Evolutionary conservation across 805 yeast genomes (phyloP), one percentile per base, ranked within the genome.

Genomic region (Candida jianshihensis): DNA sequence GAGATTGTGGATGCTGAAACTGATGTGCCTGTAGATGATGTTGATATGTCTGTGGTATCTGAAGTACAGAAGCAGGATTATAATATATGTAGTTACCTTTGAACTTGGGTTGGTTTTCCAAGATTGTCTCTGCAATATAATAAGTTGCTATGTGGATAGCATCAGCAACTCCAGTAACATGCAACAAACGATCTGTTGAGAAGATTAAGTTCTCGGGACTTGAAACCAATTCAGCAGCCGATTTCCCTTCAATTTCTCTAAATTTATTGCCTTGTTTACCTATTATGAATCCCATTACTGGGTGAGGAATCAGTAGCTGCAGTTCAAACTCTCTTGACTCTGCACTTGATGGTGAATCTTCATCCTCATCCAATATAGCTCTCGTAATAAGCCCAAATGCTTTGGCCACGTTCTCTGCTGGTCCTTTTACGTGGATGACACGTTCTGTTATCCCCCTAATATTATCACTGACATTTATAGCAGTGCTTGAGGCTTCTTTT

Each of bases 61-160:
- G 24, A 6, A 32, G 17, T 10, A 21, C 20, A 4, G 20, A 11
- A 34, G 50, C 60, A 5, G 88, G 86, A 47, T 76, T 73, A 52
- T 78, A 78, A 49, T 63, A 74, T 8, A 74, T 61, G 30, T 70
- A 64, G 48, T 78, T 78, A n/a, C 70, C 60, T 48, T 73, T 70
- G 44, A 73, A 70, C 37, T 66, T 60, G 21, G 58, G 46, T 42
- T 72, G 71, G 51, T 78, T 80, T 44, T 77, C 81, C 35, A 77
- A 53, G 37, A 80, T 67, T 4, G 83, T 80, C 55, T 78, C 82
- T 1, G 83, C 78, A 38, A 83, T 69, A 53, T 80, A 81, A 57
- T 80, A 84, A 0, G 78, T 66, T 9, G 95, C 95, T 47, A 85
- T 83, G 53, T 84, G 94, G 29, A 87, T 73, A 2, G 95, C 88